These are phyloP conservation scores for Phanerodontia chrysosporium DNA, from an alignment of 768 basidiomycete genomes.

Conservation along the genomic window DNA sequence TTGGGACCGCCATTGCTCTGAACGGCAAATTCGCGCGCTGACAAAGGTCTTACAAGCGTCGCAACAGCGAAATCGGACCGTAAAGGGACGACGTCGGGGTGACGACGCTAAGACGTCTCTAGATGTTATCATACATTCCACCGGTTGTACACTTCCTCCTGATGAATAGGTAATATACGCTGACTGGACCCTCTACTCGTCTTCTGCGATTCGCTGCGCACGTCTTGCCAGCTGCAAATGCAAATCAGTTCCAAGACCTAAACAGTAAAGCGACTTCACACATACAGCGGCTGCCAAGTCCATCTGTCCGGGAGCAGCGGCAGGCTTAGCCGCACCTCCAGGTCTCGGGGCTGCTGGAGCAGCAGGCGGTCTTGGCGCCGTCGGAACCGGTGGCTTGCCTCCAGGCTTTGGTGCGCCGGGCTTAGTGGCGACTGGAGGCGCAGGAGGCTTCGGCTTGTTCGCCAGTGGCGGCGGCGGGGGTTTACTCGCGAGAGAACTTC, in stretches of 20 bases:
- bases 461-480: constrained; percentile 56
- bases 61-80: no score
- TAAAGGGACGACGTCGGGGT: no score
- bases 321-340: constrained; percentile 36
- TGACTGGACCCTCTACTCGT: constrained; percentile 11
- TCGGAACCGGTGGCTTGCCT: constrained; percentile 60
- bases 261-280: constrained; percentile 8
- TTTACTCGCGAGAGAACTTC: constrained; percentile 44
- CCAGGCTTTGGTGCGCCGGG: constrained; percentile 36
- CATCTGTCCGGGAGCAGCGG: constrained; percentile 55
- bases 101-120: background rate
- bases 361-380: constrained; percentile 46
- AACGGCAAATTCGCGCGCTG: no score
- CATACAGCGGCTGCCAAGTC: constrained; percentile 83
- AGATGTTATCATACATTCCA: constrained; percentile 11
- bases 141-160: background rate
- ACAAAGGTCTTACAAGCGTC: no score
- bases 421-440: constrained; percentile 54
- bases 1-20: no score
- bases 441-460: constrained; percentile 59
- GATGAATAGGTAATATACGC: background rate
- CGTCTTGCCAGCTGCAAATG: constrained; percentile 65
- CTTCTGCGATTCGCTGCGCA: constrained; percentile 59
- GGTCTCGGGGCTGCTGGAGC: constrained; percentile 34
- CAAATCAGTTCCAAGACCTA: background rate